Evolutionary conservation across 345 rosid genomes (phyloP).

Genomic region (Cardamine occulta): DNA sequence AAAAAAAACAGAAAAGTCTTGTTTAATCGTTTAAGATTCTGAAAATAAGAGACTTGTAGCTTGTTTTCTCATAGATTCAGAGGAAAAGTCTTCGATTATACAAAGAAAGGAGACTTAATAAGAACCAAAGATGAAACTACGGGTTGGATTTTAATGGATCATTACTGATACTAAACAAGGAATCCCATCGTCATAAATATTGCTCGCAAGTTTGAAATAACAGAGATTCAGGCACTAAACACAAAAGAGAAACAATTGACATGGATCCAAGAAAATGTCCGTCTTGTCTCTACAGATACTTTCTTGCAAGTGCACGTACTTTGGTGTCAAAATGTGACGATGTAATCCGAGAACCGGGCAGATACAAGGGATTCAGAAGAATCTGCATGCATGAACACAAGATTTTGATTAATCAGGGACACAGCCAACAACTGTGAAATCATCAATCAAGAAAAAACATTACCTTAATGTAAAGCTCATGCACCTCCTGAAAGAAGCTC

Average conservation of each 20-base stretch:
- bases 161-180: neutral
- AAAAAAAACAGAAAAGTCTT: neutral
- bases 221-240: neutral
- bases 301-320: conserved; percentile 93
- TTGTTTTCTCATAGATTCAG: neutral
- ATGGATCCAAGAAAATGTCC: neutral
- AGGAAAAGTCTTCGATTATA: conserved; percentile 1
- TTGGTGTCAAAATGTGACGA: conserved; percentile 93
- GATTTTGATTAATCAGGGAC: neutral
- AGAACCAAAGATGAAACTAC: neutral
- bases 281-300: conserved; percentile 59
- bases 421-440: neutral
- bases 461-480: conserved; percentile 50
- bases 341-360: conserved; percentile 90
- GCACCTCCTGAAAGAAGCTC: conserved; percentile 65
- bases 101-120: neutral
- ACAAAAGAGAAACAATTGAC: conserved; percentile 9
- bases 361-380: conserved; percentile 86
- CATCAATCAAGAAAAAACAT: neutral
- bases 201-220: neutral
- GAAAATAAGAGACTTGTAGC: neutral
- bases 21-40: neutral
- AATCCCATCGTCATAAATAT: neutral
- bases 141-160: conserved; percentile 6
- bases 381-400: conserved; percentile 60